phyloP scores from a whole-genome alignment of 495 filamentous ascomycete genomes.

The Hapsidospora chrysogenum region DNA sequence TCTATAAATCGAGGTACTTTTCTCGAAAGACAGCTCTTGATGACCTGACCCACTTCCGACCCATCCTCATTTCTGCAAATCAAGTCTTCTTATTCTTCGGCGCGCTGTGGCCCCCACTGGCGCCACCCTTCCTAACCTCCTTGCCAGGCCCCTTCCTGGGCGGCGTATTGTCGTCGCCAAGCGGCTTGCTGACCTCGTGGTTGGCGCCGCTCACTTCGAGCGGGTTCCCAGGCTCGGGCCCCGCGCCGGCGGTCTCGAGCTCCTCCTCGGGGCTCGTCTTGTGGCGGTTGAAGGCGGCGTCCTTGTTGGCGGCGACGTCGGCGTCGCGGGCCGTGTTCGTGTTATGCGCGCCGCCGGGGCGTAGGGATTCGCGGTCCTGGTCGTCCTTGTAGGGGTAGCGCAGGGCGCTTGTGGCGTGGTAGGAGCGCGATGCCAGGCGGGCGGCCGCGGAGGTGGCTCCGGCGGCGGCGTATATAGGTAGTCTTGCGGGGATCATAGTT shows the following conservation, averaged over 20 bases:
- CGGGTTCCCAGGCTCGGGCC: slow-evolving; percentile 12
- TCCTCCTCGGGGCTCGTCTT: slow-evolving; percentile 23
- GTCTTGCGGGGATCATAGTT: too few species aligned
- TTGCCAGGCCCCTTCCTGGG: slow-evolving; percentile 1
- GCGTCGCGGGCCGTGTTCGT: slow-evolving; percentile 20
- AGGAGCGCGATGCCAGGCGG: neutral
- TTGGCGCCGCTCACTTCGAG: slow-evolving; percentile 22
- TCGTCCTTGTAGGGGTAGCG: slow-evolving; percentile 17
- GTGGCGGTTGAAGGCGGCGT: slow-evolving; percentile 21
- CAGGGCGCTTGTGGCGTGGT: slow-evolving; percentile 8
- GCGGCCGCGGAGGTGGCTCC: too few species aligned
- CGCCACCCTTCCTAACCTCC: slow-evolving; percentile 5
- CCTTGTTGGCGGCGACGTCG: slow-evolving; percentile 16
- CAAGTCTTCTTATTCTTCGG: slow-evolving; percentile 12
- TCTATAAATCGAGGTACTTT: too few species aligned
- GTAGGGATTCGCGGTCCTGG: slow-evolving; percentile 24
- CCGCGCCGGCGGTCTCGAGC: slow-evolving; percentile 7
- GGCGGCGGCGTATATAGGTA: too few species aligned
- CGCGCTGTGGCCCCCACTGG: slow-evolving; percentile 7
- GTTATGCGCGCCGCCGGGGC: slow-evolving; percentile 18
- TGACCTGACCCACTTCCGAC: too few species aligned
- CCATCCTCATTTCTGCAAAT: too few species aligned
- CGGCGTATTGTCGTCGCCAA: slow-evolving; percentile 4
- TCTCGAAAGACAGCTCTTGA: too few species aligned
- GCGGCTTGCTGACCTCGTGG: slow-evolving; percentile 13